Conservation (phyloP, 164 flowering plant species). For the Macadamia tetraphylla region DNA sequence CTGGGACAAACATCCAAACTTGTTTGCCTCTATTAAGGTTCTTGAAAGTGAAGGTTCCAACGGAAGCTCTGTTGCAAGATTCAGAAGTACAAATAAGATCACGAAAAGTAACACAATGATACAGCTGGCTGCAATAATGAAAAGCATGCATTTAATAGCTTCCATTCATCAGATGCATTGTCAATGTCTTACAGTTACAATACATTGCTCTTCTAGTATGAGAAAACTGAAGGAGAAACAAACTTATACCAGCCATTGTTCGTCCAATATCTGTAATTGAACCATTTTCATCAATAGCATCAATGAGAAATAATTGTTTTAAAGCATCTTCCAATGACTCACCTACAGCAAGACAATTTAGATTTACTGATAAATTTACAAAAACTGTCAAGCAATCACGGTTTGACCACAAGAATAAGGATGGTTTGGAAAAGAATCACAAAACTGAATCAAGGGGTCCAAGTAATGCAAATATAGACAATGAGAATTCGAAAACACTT, state of each 20-base stretch:
- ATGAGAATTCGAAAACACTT: too few species aligned
- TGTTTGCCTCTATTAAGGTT: slow-evolving; percentile 84
- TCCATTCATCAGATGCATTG: neutral
- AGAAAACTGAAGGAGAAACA: neutral
- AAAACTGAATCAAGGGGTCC: neutral
- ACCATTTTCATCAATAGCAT: slow-evolving; percentile 93
- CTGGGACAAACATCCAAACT: slow-evolving; percentile 77
- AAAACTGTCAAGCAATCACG: neutral
- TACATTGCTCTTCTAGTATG: neutral
- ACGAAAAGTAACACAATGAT: neutral
- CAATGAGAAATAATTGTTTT: slow-evolving; percentile 88
- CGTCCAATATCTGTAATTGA: slow-evolving; percentile 64
- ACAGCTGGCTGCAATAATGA: neutral
- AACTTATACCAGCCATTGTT: slow-evolving; percentile 76
- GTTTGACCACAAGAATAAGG: neutral
- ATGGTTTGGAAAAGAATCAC: neutral
- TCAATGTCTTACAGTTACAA: neutral
- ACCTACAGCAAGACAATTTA: slow-evolving; percentile 40
- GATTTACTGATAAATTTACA: slow-evolving; percentile 2
- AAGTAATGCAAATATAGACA: neutral
- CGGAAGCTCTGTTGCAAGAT: slow-evolving; percentile 65
- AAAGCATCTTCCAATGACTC: slow-evolving; percentile 86
- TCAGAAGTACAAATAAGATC: neutral
- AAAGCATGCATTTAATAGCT: neutral
- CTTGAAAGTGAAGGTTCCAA: slow-evolving; percentile 95